These are phyloP conservation scores for Heliocybe sulcata DNA, from an alignment of 1,284 basidiomycete genomes.

Conservation along the genomic window DNA sequence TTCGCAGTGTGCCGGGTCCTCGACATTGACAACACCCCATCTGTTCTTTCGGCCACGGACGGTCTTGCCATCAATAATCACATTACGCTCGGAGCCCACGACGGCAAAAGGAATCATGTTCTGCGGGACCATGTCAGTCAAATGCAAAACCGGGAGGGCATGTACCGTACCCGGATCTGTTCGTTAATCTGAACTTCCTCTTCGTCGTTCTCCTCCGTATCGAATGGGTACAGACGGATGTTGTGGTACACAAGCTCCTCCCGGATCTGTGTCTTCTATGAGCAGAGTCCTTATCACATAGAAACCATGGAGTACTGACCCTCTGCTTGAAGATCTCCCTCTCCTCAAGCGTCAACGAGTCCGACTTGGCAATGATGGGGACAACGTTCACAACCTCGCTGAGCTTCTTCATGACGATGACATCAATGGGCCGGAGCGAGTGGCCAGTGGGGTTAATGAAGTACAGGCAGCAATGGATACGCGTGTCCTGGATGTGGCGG, in stretches of 20 bases:
- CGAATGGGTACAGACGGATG: slow-evolving; percentile 95
- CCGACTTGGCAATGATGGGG: slow-evolving; percentile 98
- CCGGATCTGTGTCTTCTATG: slow-evolving; percentile 55
- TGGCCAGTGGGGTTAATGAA: slow-evolving; percentile 98
- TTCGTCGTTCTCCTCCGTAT: slow-evolving; percentile 92
- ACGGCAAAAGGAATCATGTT: slow-evolving; percentile 95
- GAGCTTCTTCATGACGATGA: slow-evolving; percentile 98
- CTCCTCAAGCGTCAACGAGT: slow-evolving; percentile 92
- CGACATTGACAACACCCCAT: slow-evolving; percentile 98
- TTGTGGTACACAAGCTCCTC: slow-evolving; percentile 91
- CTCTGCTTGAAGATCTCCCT: slow-evolving; percentile 89
- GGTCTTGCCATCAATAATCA: slow-evolving; percentile 92
- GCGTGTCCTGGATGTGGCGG: slow-evolving; percentile 96
- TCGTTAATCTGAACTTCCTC: slow-evolving; percentile 91
- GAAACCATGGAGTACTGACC: slow-evolving; percentile 29
- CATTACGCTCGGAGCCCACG: slow-evolving; percentile 91
- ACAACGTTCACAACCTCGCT: slow-evolving; percentile 99
- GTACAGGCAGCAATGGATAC: slow-evolving; percentile 97
- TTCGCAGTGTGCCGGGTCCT: slow-evolving; percentile 96
- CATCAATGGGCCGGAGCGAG: slow-evolving; percentile 88
- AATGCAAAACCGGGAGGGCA: background rate
- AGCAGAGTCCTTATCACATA: background rate
- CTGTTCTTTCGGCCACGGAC: slow-evolving; percentile 96
- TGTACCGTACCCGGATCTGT: slow-evolving; percentile 68
- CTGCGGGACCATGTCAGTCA: slow-evolving; percentile 28